Base-by-base conservation (phyloP, 345 rosid species). In the Salix dunnii region DNA sequence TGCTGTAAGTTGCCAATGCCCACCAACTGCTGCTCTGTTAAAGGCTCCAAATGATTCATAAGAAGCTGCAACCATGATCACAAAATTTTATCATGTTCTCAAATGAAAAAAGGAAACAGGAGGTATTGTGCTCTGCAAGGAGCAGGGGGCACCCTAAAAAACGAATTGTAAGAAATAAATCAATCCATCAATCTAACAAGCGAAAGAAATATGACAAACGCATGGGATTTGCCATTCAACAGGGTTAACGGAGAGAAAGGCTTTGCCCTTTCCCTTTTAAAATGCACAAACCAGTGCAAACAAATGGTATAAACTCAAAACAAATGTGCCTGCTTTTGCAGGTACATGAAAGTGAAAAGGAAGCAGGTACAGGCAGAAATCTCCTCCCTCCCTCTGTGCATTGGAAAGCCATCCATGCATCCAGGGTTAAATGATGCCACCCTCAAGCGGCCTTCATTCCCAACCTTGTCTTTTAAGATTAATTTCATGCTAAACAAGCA, bases 1-100 rank as follows among this genome's bases (percentile, higher is more conserved):
- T 96, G 97, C 90, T 96, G 97, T 86, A 96, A 81, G 86, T 87
- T 94, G 74, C 87, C 82, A 42, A 96, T 89, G 42, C 91, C 94
- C 25, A 80, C 84, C 74, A 87, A 74, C 82, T 96, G 99, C 87
- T 93, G 97, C 84, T 96, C 98, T 6, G 98, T 96, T 83, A 96
- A 85, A 71, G 98, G 99, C 90, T 94, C 98, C 90, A 96, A 82
- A 69, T 96, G 97, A 82, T 81, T 92, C 78, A 83, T 84, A 13
- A 96, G 89, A 86, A 96, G 98, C 98, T 93, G 95, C 80, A 78
- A 72, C 55, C 62, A 77, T 55, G 73, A 72, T 17, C 53, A 30
- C 42, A 75, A 33, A 63, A 69, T 51, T 64, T 63, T 12, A 74
- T 65, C 36, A 51, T 33, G 67, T 66, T 20, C 31, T 10, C 16